Base-by-base conservation (phyloP, 768 basidiomycete genomes). In the Boletales sp. region DNA sequence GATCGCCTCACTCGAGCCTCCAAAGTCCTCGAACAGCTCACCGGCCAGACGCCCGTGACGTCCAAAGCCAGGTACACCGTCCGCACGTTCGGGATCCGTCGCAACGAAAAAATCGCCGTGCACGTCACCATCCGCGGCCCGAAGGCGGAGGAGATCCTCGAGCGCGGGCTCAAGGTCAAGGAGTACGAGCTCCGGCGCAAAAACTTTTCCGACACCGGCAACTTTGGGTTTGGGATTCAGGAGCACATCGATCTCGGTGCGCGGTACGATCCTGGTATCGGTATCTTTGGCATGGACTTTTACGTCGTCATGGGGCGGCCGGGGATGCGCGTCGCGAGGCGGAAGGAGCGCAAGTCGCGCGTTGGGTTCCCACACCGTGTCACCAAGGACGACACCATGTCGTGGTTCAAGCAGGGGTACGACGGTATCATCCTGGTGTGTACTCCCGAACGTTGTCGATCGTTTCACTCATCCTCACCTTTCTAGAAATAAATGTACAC, bases 231-330 rank as follows among this genome's bases (percentile, higher is more conserved):
- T 74, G 95, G 94, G 69, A 90, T 97, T 68, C 92, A 95, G 76
- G 92, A 97, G 78, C 95, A 99, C 75, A 99, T 99, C 74, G 95
- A 99, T 74, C 78, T 99, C 58, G 95, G 95, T 67, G 95, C 95
- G 64, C 85, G 95, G 67, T 99, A 99, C 76, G 95, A 99, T 73
- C 95, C 95, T 54, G 80, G 82, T 66, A 97, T 99, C 66, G 95
- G 95, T 84, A 97, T 98, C 72, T 97, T 97, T 69, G 95, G 95
- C 59, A 97, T 97, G 95, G 95, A 99, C 77, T 98, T 99, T 77
- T 94, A 85, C 68, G 88, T 90, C 59, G 92, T 95, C 53, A 95
- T 99, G 94, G 94, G 93, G 60, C 85, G 95, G 62, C 93, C 94
- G 45, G 95, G 95, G 60, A 83, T 77, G 63, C 89, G 94, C 53